Evolutionary conservation across 805 yeast genomes (phyloP), one percentile per base, ranked within the genome.

Genomic region (Pichia nakasei): DNA sequence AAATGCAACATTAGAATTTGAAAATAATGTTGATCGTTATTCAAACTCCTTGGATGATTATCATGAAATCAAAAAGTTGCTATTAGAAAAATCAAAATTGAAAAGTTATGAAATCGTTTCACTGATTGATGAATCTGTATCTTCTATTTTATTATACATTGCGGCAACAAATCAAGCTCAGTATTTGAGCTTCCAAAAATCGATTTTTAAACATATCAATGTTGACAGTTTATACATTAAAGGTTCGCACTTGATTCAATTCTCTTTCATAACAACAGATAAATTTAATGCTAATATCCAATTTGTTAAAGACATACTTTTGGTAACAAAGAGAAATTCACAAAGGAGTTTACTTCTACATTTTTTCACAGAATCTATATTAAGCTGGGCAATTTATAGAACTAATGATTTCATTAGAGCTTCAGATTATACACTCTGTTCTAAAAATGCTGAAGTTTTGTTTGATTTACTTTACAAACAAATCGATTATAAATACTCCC

Each of bases 141-240:
- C 68, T 17, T 57, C 66, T 24, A 58, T 78, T 7, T 50, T 72
- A 18, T 58, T 69, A 33, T 77, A 64, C 53, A 38, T 75, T 9
- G 73, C 80, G 1, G 75, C 79, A 15, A 61, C 80, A 3, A 75
- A 77, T 52, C 69, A 75, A 26, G 42, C 47, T 0, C 75, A 72
- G 39, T 71, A 63, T 46, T 66, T 61, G 22, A 57, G 61, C 9
- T 71, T 65, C 53, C 43, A 62, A 41, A 58, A 54, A 3, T 41
- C 48, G 8, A 60, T 61, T 35, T 52, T 66, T 18, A 54, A 51
- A 31, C 52, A 50, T 22, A 44, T 63, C 27, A 64, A 59, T 24
- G 33, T 51, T 27, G 74, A 69, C 38, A 51, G 39, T 17, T 65
- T 69, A 11, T 63, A 62, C 37, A 57, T 74, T 15, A 70, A 68